phyloP scores from a whole-genome alignment of 306 rosid species.

The Chamaecrista fasciculata region DNA sequence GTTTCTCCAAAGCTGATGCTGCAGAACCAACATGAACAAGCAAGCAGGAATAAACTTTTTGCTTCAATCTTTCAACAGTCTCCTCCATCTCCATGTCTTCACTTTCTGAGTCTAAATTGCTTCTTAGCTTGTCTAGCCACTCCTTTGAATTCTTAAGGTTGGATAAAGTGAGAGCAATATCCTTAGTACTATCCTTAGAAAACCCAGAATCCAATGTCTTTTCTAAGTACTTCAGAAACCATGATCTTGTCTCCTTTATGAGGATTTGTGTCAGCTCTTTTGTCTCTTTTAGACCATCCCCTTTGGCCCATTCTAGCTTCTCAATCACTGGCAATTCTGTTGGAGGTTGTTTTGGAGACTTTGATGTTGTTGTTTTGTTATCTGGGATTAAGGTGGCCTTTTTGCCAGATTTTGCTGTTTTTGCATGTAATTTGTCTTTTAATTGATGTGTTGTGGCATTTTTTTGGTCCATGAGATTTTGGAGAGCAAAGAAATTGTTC shows the following conservation, averaged over 20 bases:
- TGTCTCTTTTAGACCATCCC: slow-evolving; percentile 56
- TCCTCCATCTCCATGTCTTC: slow-evolving; percentile 41
- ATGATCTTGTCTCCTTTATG: slow-evolving; percentile 67
- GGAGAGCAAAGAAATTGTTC: slow-evolving; percentile 70
- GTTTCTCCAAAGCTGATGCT: slow-evolving; percentile 75
- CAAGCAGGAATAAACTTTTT: slow-evolving; percentile 70
- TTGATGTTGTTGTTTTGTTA: slow-evolving; percentile 45
- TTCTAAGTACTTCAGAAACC: slow-evolving; percentile 84
- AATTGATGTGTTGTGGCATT: slow-evolving; percentile 34
- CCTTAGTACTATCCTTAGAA: slow-evolving; percentile 53
- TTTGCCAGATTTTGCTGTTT: slow-evolving; percentile 48
- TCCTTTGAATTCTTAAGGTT: slow-evolving; percentile 86
- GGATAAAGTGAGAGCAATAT: slow-evolving; percentile 66
- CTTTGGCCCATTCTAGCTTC: slow-evolving; percentile 84
- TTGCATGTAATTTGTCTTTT: slow-evolving; percentile 52
- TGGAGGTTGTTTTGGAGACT: slow-evolving; percentile 42
- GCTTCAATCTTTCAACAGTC: slow-evolving; percentile 64
- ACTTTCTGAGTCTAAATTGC: slow-evolving; percentile 39
- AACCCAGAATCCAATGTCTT: slow-evolving; percentile 75
- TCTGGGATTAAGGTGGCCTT: slow-evolving; percentile 29
- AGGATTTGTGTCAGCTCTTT: slow-evolving; percentile 56
- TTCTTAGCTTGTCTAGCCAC: slow-evolving; percentile 76
- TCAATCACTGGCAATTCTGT: slow-evolving; percentile 49
- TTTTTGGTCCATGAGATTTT: slow-evolving; percentile 63
- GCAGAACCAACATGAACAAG: slow-evolving; percentile 79